A percentile compares a stretch with the other conserved stretches of the same genome.
These are phyloP conservation scores for Trypanosoma melophagium DNA, from an alignment of 208 protist species.

Conservation along the genomic window DNA sequence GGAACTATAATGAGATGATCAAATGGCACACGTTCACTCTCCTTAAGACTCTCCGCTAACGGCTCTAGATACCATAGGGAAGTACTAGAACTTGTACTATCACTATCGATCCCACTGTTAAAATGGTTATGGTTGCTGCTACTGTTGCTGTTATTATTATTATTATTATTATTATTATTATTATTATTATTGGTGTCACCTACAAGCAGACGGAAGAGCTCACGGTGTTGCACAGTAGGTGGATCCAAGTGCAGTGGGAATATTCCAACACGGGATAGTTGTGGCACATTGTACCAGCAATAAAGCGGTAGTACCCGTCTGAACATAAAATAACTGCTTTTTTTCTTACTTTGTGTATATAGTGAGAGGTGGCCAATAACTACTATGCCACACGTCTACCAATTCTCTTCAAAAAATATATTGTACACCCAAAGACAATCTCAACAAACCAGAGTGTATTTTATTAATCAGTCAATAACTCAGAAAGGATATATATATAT, in stretches of 20 bases:
- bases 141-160: background rate
- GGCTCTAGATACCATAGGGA: conserved; percentile 66
- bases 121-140: background rate
- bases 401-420: background rate
- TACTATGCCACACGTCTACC: too few relatives aligned
- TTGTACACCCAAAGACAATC: background rate
- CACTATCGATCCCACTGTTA: background rate
- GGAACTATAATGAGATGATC: conserved; percentile 87
- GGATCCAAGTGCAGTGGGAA: conserved; percentile 89
- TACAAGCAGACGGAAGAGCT: conserved; percentile 82
- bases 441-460: too few relatives aligned
- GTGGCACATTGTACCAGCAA: conserved; percentile 39
- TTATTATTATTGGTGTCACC: conserved; percentile 24
- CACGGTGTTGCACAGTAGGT: conserved; percentile 78
- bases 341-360: background rate
- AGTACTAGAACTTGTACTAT: background rate
- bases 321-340: conserved; percentile 21
- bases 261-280: conserved; percentile 64
- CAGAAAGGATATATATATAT: too few relatives aligned
- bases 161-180: background rate
- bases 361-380: too few relatives aligned
- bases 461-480: too few relatives aligned
- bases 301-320: conserved; percentile 13
- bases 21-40: conserved; percentile 74
- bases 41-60: conserved; percentile 60